A percentile compares a stretch with the other conserved stretches of the same genome.
Conservation (phyloP, 768 basidiomycete genomes). For the Mycena epipterygia region DNA sequence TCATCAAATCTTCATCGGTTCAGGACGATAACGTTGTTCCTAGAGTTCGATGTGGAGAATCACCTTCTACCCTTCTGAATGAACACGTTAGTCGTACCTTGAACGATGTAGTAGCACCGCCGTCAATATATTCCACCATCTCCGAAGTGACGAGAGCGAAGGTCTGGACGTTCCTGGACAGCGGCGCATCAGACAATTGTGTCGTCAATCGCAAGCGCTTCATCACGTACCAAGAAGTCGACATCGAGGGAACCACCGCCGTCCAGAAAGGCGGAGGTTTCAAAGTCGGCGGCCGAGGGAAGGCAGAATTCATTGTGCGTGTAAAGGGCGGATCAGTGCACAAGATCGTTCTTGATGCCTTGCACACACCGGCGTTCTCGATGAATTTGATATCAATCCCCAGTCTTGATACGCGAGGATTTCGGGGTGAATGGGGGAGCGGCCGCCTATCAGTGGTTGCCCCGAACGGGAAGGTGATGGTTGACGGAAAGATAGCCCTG, state of each 20-base stretch:
- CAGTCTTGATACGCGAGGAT: background rate
- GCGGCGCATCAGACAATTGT: conserved; percentile 17
- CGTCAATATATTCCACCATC: background rate
- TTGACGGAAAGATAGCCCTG: background rate
- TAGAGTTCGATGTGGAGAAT: conserved; percentile 17
- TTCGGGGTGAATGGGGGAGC: background rate
- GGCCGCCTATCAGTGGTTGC: background rate
- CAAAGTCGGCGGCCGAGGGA: background rate
- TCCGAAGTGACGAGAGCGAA: background rate
- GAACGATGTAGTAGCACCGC: conserved; percentile 1
- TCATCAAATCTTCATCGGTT: background rate
- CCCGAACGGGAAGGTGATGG: background rate
- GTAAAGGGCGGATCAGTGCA: background rate
- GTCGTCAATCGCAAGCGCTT: background rate
- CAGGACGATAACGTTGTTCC: conserved; percentile 12
- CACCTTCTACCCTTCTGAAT: too few relatives aligned
- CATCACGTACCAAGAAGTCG: background rate
- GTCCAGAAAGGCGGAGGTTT: background rate
- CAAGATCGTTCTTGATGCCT: background rate
- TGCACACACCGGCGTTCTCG: background rate
- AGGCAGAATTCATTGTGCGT: background rate
- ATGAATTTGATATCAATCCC: conserved; percentile 9
- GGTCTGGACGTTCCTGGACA: conserved; percentile 8
- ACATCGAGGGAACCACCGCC: background rate
- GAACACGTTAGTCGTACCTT: too few relatives aligned